Evolutionary conservation across 345 rosid species (phyloP), one percentile per base, ranked within the genome.

Genomic region (Diplotaxis tenuifolia): DNA sequence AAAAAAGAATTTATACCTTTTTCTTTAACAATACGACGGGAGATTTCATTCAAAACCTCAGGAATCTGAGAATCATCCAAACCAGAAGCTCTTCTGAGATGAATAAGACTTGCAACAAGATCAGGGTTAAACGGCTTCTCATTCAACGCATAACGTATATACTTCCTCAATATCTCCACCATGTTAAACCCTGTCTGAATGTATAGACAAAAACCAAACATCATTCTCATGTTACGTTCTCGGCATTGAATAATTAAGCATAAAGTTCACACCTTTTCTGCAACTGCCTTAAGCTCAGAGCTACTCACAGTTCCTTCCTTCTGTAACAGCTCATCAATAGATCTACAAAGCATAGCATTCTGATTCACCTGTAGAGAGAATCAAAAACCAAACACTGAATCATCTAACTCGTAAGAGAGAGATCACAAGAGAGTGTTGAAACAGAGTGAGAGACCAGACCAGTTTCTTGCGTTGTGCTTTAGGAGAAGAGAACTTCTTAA

Each of bases 161-260:
- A 95, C 81, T 95, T 95, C 75, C 98, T 86, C 76, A 92, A 77
- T 67, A 95, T 81, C 68, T 90, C 99, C 83, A 83, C 90, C 89
- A 83, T 82, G 83, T 82, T 84, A 78, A 90, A 92, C 81, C 86
- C 99, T 86, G 98, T 95, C 99, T 92, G 97, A 73, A 84, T 73
- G 68, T 14, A n/a, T n/a, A 18, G 23, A 42, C 16, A 42, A 38
- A 5, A 29, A 3, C 25, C 72, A 80, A 47, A 72, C 56, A 83
- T 68, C 70, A 71, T 27, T 52, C 59, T 27, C 38, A 66, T 72
- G 77, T 83, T 84, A 86, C 82, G 67, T 70, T 61, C 57, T 55
- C 47, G 70, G 80, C 18, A 7, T 49, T 2, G 7, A 65, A 23
- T 15, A n/a, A 19, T 32, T 28, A 20, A 4, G 14, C 54, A 49